These are phyloP conservation scores for Aspergillus versicolor DNA, from an alignment of 2,329 filamentous ascomycete genomes.

Conservation along the genomic window DNA sequence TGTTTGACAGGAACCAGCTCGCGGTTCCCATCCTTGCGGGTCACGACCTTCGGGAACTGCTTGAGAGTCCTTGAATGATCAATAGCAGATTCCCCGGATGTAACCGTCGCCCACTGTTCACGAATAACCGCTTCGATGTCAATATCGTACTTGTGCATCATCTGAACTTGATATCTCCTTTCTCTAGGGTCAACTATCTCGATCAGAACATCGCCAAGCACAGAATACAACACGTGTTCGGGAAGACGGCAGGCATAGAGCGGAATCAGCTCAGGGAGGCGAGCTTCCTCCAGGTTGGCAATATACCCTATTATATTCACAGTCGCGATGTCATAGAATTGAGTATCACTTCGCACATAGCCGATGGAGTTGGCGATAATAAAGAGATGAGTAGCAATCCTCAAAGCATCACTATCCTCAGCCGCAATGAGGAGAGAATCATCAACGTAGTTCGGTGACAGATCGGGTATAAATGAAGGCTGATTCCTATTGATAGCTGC, in stretches of 20 bases:
- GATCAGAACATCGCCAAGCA: constrained; percentile 74
- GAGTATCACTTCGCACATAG: constrained; percentile 48
- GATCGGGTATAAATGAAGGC: constrained; percentile 34
- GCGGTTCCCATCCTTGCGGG: constrained; percentile 49
- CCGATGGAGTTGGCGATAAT: constrained; percentile 64
- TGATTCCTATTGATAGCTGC: constrained; percentile 27
- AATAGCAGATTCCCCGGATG: constrained; percentile 34
- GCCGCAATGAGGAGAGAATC: constrained; percentile 47
- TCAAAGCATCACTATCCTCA: constrained; percentile 59
- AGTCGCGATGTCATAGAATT: constrained; percentile 62
- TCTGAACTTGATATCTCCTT: constrained; percentile 66
- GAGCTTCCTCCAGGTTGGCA: constrained; percentile 69
- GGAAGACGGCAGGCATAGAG: constrained; percentile 82
- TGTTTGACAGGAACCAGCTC: constrained; percentile 65
- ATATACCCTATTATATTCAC: constrained; percentile 76
- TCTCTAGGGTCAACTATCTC: constrained; percentile 66
- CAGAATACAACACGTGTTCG: constrained; percentile 63
- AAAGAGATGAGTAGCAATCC: constrained; percentile 67
- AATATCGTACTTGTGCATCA: constrained; percentile 74
- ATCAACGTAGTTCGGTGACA: constrained; percentile 52
- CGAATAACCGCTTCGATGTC: constrained; percentile 72
- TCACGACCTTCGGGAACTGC: constrained; percentile 47
- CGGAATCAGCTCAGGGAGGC: constrained; percentile 76
- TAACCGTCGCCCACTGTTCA: constrained; percentile 57
- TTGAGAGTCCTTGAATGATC: constrained; percentile 31